Conservation (phyloP, 345 rosid species). For the Aurinia saxatilis region DNA sequence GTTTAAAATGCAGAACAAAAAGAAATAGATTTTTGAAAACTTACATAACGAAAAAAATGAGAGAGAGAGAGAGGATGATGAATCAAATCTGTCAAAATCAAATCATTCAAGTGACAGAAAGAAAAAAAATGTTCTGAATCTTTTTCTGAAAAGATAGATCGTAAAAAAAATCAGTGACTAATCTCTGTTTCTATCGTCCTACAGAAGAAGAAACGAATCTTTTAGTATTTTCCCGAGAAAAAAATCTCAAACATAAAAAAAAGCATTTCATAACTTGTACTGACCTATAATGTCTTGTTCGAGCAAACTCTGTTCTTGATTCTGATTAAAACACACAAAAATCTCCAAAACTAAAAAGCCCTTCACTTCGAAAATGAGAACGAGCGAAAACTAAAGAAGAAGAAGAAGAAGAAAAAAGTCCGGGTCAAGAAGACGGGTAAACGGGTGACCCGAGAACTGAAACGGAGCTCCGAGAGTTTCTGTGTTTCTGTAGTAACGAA, state of each 20-base stretch:
- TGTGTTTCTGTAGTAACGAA: background rate
- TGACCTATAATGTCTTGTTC: slow-evolving; percentile 16
- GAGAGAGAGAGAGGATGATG: background rate
- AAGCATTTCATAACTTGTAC: background rate
- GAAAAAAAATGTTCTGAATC: background rate
- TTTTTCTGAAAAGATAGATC: slow-evolving; percentile 27
- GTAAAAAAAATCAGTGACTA: background rate
- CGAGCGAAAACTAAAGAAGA: no score
- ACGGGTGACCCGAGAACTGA: slow-evolving; percentile 20
- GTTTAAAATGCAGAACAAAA: background rate
- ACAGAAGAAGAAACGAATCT: slow-evolving; percentile 14
- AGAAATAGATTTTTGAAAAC: background rate
- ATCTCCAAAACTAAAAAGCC: background rate
- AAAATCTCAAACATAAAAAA: background rate
- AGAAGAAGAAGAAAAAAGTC: background rate
- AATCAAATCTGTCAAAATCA: slow-evolving; percentile 28
- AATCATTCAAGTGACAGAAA: slow-evolving; percentile 23
- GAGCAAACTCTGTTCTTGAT: background rate
- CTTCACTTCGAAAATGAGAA: background rate
- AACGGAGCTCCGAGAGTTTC: slow-evolving; percentile 30
- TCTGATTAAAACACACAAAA: background rate
- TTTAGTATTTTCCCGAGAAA: slow-evolving; percentile 2
- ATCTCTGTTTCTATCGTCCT: slow-evolving; percentile 13
- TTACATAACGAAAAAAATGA: background rate
- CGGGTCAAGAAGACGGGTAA: slow-evolving; percentile 22